Conservation (phyloP, 2,329 filamentous ascomycete species). For the Apiospora hydei region DNA sequence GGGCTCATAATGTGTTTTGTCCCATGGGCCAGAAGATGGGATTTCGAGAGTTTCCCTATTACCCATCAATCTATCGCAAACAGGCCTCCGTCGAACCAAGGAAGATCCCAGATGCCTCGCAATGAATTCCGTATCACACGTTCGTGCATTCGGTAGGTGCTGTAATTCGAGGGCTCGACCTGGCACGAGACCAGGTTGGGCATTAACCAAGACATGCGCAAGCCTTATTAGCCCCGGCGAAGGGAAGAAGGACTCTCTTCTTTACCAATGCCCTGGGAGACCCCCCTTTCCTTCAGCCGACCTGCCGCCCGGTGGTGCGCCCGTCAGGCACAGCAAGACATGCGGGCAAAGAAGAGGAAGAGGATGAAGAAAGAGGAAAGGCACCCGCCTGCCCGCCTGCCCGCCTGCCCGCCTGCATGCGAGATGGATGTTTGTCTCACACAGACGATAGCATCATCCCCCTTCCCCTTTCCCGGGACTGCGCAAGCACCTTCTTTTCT, state of each 20-base stretch:
- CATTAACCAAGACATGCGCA: not conserved
- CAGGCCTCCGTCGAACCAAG: not conserved
- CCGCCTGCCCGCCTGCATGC: not conserved
- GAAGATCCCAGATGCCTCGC: not conserved
- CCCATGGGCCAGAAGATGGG: not conserved
- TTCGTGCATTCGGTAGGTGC: not conserved
- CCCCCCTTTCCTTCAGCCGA: not conserved
- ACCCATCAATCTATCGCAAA: not conserved
- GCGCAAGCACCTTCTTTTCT: not conserved
- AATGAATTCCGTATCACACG: not conserved
- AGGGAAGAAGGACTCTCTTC: not conserved
- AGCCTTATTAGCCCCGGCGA: not conserved
- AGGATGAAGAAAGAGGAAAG: not conserved
- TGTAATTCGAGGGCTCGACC: not conserved
- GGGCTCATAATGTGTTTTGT: not conserved
- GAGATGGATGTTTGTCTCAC: conserved; percentile 15
- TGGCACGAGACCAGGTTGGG: conserved; percentile 3
- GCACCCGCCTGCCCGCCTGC: conserved; percentile 4
- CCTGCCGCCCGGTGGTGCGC: not conserved
- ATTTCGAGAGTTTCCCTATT: not conserved
- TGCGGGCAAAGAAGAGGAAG: not conserved
- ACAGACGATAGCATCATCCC: not conserved
- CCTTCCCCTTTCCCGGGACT: not conserved
- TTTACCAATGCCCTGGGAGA: not conserved
- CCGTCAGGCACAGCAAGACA: not conserved